phyloP scores from a whole-genome alignment of 2,329 filamentous ascomycete genomes.

The Cryphonectria nitschkei region DNA sequence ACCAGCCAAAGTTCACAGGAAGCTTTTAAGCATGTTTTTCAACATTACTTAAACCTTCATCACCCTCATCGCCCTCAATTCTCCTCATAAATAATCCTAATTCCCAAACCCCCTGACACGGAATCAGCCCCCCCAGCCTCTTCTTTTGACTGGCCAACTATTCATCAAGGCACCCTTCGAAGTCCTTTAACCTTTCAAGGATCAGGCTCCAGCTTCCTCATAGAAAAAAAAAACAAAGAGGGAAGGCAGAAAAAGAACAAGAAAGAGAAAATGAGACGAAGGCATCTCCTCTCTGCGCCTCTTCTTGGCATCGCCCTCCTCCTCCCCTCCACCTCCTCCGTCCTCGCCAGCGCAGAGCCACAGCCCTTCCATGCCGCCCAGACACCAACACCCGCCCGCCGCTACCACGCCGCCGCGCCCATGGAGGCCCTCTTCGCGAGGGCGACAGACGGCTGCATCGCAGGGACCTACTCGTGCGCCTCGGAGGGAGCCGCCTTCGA shows the following conservation, averaged over 20 bases:
- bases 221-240: conserved; percentile 1
- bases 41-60: not conserved
- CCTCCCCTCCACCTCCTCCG: conserved; percentile 27
- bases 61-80: not conserved
- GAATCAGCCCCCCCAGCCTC: not conserved
- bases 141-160: not conserved
- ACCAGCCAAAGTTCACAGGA: conserved; percentile 25
- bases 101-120: not conserved
- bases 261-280: conserved; percentile 22
- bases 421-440: conserved; percentile 29
- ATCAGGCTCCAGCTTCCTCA: not conserved
- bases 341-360: conserved; percentile 32
- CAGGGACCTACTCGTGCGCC: conserved; percentile 54
- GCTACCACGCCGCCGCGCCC: conserved; percentile 29
- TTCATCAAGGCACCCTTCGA: not conserved
- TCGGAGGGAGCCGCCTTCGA: conserved; percentile 50
- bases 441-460: conserved; percentile 45
- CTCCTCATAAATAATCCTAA: not conserved
- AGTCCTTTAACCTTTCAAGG: conserved; percentile 2
- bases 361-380: conserved; percentile 38
- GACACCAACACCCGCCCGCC: conserved; percentile 31
- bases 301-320: conserved; percentile 21
- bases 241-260: not conserved
- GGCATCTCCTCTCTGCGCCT: conserved; percentile 12
- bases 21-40: not conserved